phyloP scores from a whole-genome alignment of 352 stramenopile species.

The Thalassiosira livingstoniorum region DNA sequence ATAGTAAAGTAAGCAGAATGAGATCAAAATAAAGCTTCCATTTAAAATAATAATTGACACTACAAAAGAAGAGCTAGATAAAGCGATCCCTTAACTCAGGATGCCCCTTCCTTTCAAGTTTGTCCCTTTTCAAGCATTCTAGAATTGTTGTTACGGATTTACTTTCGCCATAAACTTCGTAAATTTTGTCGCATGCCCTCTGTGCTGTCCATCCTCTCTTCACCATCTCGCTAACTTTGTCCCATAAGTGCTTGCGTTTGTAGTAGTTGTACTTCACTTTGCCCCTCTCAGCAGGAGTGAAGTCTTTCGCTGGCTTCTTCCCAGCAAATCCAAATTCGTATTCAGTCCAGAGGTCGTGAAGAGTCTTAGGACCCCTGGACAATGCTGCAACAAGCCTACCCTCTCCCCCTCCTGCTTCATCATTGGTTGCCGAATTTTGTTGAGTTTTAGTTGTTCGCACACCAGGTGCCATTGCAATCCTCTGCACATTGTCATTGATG shows the following conservation, averaged over 20 bases:
- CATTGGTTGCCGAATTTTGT: too few relatives aligned
- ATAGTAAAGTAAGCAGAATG: background rate
- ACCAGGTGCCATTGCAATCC: conserved; percentile 6
- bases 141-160: conserved; percentile 14
- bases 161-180: conserved; percentile 12
- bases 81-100: too few relatives aligned
- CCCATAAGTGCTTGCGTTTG: conserved; percentile 39
- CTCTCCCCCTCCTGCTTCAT: background rate
- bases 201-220: conserved; percentile 13
- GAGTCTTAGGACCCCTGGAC: conserved; percentile 25
- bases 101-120: too few relatives aligned
- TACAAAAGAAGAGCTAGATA: too few relatives aligned
- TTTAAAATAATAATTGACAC: too few relatives aligned
- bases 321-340: conserved; percentile 52
- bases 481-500: conserved; percentile 25
- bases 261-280: conserved; percentile 45
- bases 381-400: conserved; percentile 17
- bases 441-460: background rate
- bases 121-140: background rate
- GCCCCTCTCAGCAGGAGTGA: conserved; percentile 45
- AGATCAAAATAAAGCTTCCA: background rate
- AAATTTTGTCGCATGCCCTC: conserved; percentile 23
- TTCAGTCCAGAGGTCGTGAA: conserved; percentile 57
- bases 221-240: conserved; percentile 24
- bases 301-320: conserved; percentile 51